These are phyloP conservation scores for Tolypocladium nubicola DNA, from an alignment of 2,329 filamentous ascomycete species.

Conservation along the genomic window DNA sequence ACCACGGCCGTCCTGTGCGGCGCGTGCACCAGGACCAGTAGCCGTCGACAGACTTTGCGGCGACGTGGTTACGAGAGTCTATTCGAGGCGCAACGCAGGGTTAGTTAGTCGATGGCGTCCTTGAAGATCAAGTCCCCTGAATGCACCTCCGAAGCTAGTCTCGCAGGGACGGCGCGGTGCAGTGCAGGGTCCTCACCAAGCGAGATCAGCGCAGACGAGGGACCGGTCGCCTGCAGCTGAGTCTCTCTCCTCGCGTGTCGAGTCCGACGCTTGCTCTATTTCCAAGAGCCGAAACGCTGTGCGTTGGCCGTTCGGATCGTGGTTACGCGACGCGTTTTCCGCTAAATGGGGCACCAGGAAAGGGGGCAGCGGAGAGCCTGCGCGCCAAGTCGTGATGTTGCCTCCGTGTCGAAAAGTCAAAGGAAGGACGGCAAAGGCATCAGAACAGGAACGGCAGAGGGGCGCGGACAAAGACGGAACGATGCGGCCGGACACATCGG, in stretches of 20 bases:
- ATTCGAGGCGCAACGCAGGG: constrained; percentile 6
- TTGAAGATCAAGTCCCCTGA: not conserved
- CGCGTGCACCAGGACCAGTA: constrained; percentile 46
- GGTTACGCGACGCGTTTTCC: constrained; percentile 21
- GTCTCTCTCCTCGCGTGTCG: constrained; percentile 29
- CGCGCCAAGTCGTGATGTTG: not conserved
- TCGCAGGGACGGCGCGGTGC: not conserved
- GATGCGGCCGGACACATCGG: constrained; percentile 23
- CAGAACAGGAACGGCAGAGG: constrained; percentile 14
- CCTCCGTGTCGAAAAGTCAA: constrained; percentile 12
- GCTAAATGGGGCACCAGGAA: not conserved
- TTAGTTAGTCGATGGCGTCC: constrained; percentile 16
- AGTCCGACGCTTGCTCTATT: constrained; percentile 7
- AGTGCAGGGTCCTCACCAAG: constrained; percentile 28
- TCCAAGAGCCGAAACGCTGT: constrained; percentile 2
- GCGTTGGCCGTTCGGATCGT: constrained; percentile 5
- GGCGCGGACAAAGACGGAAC: constrained; percentile 10
- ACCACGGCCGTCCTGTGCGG: constrained; percentile 45
- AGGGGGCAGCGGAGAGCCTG: not conserved
- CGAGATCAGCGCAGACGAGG: constrained; percentile 55
- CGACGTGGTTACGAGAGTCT: constrained; percentile 44
- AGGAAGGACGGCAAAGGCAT: constrained; percentile 14
- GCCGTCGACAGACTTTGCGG: constrained; percentile 35
- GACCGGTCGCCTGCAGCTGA: constrained; percentile 48
- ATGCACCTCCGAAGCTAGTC: not conserved